These are phyloP conservation scores for Chaetomium strumarium DNA, from an alignment of 2,329 filamentous ascomycete genomes.

Conservation along the genomic window DNA sequence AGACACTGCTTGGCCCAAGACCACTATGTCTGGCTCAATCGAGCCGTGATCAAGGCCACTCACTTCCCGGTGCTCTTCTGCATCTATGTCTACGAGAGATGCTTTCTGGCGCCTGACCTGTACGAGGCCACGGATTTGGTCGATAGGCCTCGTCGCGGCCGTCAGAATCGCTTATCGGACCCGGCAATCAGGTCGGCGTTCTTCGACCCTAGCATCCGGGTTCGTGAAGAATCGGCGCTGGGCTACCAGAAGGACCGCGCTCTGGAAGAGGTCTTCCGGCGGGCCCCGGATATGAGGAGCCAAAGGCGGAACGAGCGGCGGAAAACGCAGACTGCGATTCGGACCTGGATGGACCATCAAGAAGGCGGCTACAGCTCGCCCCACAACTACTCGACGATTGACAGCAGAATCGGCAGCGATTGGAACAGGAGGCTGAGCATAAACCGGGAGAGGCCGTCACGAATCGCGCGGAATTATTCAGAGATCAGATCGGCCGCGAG, in stretches of 20 bases:
- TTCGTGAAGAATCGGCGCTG: constrained; percentile 79
- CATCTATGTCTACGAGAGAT: constrained; percentile 82
- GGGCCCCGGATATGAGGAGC: constrained; percentile 60
- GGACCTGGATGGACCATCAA: constrained; percentile 81
- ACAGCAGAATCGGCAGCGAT: constrained; percentile 38
- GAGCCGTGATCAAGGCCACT: constrained; percentile 84
- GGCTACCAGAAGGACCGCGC: constrained; percentile 87
- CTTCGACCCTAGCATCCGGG: constrained; percentile 66
- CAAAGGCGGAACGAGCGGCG: constrained; percentile 58
- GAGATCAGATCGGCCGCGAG: constrained; percentile 56
- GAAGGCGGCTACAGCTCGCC: constrained; percentile 45
- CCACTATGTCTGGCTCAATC: constrained; percentile 77
- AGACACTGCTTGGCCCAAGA: constrained; percentile 74
- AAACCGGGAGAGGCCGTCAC: constrained; percentile 42
- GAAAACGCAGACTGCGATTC: constrained; percentile 75
- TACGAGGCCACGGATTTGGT: constrained; percentile 82
- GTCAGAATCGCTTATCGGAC: constrained; percentile 50
- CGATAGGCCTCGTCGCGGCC: constrained; percentile 57
- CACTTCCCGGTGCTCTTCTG: constrained; percentile 82
- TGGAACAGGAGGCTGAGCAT: constrained; percentile 51
- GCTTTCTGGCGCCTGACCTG: constrained; percentile 67
- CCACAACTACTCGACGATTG: constrained; percentile 44
- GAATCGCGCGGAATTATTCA: constrained; percentile 43
- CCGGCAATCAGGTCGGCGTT: constrained; percentile 51
- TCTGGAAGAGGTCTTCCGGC: constrained; percentile 83